These are phyloP conservation scores for Melampsora americana DNA, from an alignment of 1,284 basidiomycete species.

Conservation along the genomic window DNA sequence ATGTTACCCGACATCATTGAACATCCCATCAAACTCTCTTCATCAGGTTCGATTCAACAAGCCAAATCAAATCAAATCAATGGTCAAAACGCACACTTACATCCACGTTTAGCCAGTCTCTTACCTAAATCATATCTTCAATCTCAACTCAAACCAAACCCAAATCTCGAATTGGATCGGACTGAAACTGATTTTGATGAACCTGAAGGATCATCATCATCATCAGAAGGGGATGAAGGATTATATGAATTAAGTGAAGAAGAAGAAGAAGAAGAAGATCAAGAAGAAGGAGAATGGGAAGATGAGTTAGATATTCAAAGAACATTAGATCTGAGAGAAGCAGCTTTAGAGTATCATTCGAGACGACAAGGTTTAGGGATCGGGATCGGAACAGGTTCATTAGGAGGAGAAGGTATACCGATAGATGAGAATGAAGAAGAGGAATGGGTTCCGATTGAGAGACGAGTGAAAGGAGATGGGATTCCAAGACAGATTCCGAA, in stretches of 20 bases:
- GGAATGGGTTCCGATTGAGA: conserved; percentile 42
- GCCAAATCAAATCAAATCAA: conserved; percentile 1
- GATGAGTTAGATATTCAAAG: conserved; percentile 38
- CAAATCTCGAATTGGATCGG: no score
- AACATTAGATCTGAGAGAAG: conserved; percentile 34
- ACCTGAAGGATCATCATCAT: no score
- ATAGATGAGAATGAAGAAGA: conserved; percentile 16
- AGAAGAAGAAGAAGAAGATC: conserved; percentile 10
- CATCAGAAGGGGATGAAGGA: conserved; percentile 8
- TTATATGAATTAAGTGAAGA: conserved; percentile 19
- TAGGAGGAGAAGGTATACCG: conserved; percentile 25
- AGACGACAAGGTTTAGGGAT: conserved; percentile 40
- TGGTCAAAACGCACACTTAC: conserved; percentile 34
- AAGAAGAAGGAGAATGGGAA: no score
- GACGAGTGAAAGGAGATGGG: conserved; percentile 12
- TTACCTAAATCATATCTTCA: conserved; percentile 28
- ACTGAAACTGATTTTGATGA: conserved; percentile 23
- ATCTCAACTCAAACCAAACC: neutral
- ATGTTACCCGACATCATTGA: conserved; percentile 33
- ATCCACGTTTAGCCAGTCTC: conserved; percentile 24
- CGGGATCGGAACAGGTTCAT: conserved; percentile 29
- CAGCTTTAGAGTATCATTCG: conserved; percentile 39
- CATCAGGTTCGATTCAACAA: neutral
- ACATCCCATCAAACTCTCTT: conserved; percentile 3
- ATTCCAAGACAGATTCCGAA: conserved; percentile 9